Evolutionary conservation across 2,329 filamentous ascomycete genomes (phyloP).

Genomic region (Fusarium sp.): DNA sequence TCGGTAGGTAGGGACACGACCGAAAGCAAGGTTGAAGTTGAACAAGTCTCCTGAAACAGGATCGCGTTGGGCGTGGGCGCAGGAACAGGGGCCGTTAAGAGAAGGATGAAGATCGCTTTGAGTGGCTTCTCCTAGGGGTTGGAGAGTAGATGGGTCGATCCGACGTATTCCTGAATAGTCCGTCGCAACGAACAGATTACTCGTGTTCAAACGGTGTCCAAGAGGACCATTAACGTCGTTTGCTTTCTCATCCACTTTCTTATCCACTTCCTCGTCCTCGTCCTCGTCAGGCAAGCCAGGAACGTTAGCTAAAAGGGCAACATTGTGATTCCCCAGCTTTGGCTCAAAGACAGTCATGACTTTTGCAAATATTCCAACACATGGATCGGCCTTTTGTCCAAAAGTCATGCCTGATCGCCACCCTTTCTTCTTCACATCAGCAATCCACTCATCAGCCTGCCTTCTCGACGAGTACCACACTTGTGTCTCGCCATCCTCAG

Average conservation of each 20-base stretch:
- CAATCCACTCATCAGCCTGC: conserved; percentile 72
- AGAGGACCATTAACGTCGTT: background rate
- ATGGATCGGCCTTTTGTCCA: conserved; percentile 78
- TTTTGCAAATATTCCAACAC: conserved; percentile 78
- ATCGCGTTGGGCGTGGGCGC: conserved; percentile 78
- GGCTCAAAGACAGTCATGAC: conserved; percentile 70
- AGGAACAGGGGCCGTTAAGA: conserved; percentile 74
- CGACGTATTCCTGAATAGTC: conserved; percentile 69
- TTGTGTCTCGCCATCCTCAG: conserved; percentile 43
- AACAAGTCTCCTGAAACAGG: conserved; percentile 79
- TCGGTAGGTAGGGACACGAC: conserved; percentile 69
- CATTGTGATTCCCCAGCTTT: conserved; percentile 64
- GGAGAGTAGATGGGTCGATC: conserved; percentile 76
- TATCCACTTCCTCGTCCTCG: background rate
- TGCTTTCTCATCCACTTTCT: background rate
- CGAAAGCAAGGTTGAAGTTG: conserved; percentile 83
- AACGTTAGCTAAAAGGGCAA: conserved; percentile 71
- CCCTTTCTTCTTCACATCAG: conserved; percentile 70
- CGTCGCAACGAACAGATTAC: conserved; percentile 65
- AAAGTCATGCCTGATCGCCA: conserved; percentile 70
- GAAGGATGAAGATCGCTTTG: conserved; percentile 74
- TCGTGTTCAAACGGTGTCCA: conserved; percentile 55
- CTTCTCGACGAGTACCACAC: conserved; percentile 79
- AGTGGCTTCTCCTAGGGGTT: conserved; percentile 72
- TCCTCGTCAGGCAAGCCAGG: conserved; percentile 61